Percentiles rank a stretch among this genome's conserved stretches.
Evolutionary conservation across 345 rosid genomes (phyloP).

Genomic region (Isatis tinctoria): DNA sequence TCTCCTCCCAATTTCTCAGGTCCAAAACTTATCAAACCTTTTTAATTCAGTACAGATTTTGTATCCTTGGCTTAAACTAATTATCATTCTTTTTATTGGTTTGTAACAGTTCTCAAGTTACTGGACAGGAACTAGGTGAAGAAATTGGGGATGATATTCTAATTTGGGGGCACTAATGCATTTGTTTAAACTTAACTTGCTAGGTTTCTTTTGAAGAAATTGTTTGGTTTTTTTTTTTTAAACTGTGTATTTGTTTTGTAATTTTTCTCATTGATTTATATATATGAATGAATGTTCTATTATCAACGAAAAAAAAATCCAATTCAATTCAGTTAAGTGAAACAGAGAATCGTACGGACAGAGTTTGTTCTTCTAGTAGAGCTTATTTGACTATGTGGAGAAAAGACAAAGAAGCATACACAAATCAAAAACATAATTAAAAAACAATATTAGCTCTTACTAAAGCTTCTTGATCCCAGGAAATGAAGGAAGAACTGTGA

Average conservation of each 20-base stretch:
- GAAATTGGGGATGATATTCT: neutral
- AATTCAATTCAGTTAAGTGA: neutral
- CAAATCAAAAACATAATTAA: neutral
- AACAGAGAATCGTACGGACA: neutral
- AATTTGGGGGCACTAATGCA: neutral
- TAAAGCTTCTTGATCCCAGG: conserved; percentile 83
- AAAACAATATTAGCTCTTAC: conserved; percentile 25
- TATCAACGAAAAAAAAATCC: neutral
- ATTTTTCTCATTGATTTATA: conserved; percentile 1
- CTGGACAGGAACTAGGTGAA: conserved; percentile 34
- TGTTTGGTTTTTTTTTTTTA: neutral
- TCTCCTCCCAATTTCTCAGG: conserved; percentile 39
- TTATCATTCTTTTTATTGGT: neutral
- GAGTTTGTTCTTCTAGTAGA: neutral
- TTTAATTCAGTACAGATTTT: neutral
- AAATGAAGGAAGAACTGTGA: conserved; percentile 73
- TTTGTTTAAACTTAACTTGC: neutral
- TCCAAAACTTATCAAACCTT: neutral
- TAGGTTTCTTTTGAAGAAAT: neutral
- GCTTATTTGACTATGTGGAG: neutral
- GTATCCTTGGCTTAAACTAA: neutral
- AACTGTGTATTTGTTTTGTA: conserved; percentile 7
- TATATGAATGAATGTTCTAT: conserved; percentile 11
- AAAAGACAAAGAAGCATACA: conserved; percentile 1
- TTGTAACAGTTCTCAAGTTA: conserved; percentile 34